Evolutionary conservation across 1,284 basidiomycete genomes (phyloP).

Genomic region (Garcileccinum viscosum): DNA sequence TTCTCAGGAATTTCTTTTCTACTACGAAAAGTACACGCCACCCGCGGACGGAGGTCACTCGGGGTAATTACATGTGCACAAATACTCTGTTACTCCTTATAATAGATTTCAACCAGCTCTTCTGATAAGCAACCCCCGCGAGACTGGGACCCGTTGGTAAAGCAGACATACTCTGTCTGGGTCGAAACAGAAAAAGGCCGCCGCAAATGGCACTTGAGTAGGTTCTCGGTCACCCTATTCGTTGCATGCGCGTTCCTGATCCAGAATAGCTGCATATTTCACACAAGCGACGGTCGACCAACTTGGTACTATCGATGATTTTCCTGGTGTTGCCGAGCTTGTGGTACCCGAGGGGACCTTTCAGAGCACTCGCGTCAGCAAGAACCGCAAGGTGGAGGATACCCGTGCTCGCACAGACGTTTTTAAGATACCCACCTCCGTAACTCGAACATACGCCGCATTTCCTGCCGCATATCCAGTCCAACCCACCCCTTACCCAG

Average conservation of each 20-base stretch:
- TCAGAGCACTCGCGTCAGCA: constrained; percentile 64
- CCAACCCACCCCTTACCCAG: constrained; percentile 38
- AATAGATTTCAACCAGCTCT: constrained; percentile 29
- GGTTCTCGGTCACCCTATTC: constrained; percentile 30
- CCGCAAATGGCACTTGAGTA: constrained; percentile 82
- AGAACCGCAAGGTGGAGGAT: constrained; percentile 47
- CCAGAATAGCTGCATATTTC: constrained; percentile 71
- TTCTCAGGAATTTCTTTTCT: constrained; percentile 77
- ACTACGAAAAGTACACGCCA: constrained; percentile 73
- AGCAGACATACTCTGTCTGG: constrained; percentile 81
- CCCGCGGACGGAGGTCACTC: constrained; percentile 48
- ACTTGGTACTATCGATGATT: constrained; percentile 68
- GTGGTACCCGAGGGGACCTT: constrained; percentile 66
- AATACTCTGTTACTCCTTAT: constrained; percentile 14
- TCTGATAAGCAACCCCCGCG: constrained; percentile 56
- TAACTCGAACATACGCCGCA: constrained; percentile 59
- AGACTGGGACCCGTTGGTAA: constrained; percentile 75
- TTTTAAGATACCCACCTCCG: constrained; percentile 34
- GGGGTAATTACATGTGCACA: constrained; percentile 41
- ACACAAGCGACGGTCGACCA: constrained; percentile 73
- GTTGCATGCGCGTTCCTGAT: constrained; percentile 18
- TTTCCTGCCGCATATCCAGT: constrained; percentile 53
- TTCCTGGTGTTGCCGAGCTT: constrained; percentile 57
- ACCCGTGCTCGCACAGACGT: constrained; percentile 35
- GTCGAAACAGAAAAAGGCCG: constrained; percentile 65